phyloP scores from a whole-genome alignment of 768 basidiomycete species.

The Phaeotremella skinneri region DNA sequence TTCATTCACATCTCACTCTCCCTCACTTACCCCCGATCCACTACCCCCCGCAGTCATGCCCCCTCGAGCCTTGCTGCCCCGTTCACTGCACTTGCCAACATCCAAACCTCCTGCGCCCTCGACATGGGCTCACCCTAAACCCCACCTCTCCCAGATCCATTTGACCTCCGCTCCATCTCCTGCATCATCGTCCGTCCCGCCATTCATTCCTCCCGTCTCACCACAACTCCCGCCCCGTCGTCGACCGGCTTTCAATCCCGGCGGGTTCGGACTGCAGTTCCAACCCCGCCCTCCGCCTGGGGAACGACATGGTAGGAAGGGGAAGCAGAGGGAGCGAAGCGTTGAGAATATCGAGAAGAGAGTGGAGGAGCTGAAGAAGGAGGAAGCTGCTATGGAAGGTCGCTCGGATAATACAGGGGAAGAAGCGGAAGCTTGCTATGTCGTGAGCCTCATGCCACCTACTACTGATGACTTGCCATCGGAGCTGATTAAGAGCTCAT shows the following conservation, averaged over 20 bases:
- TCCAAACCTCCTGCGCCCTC: conserved; percentile 1
- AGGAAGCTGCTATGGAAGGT: conserved; percentile 28
- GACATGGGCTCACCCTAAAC: conserved; percentile 25
- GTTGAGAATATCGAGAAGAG: conserved; percentile 20
- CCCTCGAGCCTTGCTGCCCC: conserved; percentile 19
- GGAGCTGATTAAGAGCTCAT: not conserved
- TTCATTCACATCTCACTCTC: not conserved
- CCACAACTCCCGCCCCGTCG: conserved; percentile 36
- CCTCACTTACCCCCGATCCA: too few species aligned
- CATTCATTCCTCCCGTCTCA: conserved; percentile 27
- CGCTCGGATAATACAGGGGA: conserved; percentile 26
- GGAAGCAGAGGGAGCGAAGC: conserved; percentile 9
- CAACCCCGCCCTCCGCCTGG: conserved; percentile 14
- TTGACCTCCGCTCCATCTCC: conserved; percentile 5
- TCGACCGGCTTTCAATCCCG: conserved; percentile 36
- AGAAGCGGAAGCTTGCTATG: conserved; percentile 51
- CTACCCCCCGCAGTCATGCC: conserved; percentile 12
- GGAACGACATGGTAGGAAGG: conserved; percentile 23
- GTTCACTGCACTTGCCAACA: conserved; percentile 16
- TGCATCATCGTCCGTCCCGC: not conserved
- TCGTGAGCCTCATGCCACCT: conserved; percentile 30
- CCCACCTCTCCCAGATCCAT: conserved; percentile 18
- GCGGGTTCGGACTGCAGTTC: conserved; percentile 35
- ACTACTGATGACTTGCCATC: not conserved
- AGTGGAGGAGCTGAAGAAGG: conserved; percentile 26